Evolutionary conservation across 305 asterid genomes (phyloP).

Genomic region (Solanum hybrid): DNA sequence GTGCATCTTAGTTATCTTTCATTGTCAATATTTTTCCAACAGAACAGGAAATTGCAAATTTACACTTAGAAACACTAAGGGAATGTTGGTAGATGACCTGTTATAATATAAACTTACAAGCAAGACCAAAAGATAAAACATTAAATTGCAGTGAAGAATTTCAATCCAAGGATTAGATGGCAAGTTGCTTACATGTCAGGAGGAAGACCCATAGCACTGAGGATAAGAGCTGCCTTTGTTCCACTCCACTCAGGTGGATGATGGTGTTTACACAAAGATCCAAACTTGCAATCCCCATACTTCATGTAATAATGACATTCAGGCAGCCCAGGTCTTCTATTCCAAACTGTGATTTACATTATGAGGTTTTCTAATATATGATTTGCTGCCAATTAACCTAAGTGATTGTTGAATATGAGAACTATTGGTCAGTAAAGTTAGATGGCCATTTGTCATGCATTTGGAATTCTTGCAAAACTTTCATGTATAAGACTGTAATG

Average conservation of each 20-base stretch:
- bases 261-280: conserved; percentile 74
- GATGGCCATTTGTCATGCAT: neutral
- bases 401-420: neutral
- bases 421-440: neutral
- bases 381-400: neutral
- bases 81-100: neutral
- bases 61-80: neutral
- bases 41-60: neutral
- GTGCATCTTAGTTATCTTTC: neutral
- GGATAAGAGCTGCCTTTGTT: conserved; percentile 35
- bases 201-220: conserved; percentile 86
- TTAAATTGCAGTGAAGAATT: neutral
- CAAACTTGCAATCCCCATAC: conserved; percentile 81
- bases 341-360: neutral
- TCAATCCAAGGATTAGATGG: neutral
- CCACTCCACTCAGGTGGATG: conserved; percentile 76
- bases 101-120: neutral
- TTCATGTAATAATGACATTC: conserved; percentile 80
- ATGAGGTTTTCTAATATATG: neutral
- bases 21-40: neutral
- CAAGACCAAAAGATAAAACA: neutral
- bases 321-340: conserved; percentile 60
- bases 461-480: neutral
- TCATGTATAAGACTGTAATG: neutral
- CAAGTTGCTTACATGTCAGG: conserved; percentile 59